Conservation (phyloP, 495 filamentous ascomycete genomes). For the Penicillium psychrofluorescens region DNA sequence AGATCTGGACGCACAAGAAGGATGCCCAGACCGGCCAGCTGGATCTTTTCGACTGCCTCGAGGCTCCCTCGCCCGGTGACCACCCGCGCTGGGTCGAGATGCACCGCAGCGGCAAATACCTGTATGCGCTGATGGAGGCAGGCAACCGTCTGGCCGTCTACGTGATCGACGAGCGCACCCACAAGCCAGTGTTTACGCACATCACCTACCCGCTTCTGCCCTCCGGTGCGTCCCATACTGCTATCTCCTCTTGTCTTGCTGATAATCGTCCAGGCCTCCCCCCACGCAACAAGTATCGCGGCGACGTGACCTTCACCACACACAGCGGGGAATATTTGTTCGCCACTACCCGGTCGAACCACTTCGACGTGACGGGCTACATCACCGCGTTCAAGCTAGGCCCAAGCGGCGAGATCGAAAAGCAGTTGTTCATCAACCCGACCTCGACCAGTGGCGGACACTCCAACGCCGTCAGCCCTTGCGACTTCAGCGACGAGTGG, state of each 20-base stretch:
- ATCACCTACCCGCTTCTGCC: slow-evolving; percentile 71
- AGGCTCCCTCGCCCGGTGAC: slow-evolving; percentile 62
- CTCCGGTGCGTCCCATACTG: slow-evolving; percentile 40
- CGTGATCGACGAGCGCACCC: slow-evolving; percentile 66
- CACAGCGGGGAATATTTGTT: slow-evolving; percentile 63
- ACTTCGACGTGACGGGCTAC: slow-evolving; percentile 68
- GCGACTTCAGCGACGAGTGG: slow-evolving; percentile 78
- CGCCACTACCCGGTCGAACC: slow-evolving; percentile 72
- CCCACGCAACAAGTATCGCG: slow-evolving; percentile 55
- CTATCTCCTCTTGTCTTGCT: slow-evolving; percentile 52
- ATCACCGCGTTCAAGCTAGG: slow-evolving; percentile 69
- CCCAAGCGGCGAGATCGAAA: slow-evolving; percentile 62
- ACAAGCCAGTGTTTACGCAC: slow-evolving; percentile 75
- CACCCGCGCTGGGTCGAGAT: slow-evolving; percentile 83
- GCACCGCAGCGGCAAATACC: slow-evolving; percentile 64
- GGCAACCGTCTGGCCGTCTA: slow-evolving; percentile 76
- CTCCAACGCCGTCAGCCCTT: slow-evolving; percentile 74
- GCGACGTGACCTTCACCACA: slow-evolving; percentile 68
- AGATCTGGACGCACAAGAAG: slow-evolving; percentile 80
- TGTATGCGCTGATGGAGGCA: slow-evolving; percentile 81
- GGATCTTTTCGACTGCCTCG: slow-evolving; percentile 57
- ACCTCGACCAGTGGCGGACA: slow-evolving; percentile 81
- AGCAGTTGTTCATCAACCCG: slow-evolving; percentile 70
- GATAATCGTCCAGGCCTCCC: slow-evolving; percentile 33
- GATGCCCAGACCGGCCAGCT: slow-evolving; percentile 52